Evolutionary conservation across 192 early-diverging fungal genomes (phyloP).

Genomic region (Backusella australiensis): DNA sequence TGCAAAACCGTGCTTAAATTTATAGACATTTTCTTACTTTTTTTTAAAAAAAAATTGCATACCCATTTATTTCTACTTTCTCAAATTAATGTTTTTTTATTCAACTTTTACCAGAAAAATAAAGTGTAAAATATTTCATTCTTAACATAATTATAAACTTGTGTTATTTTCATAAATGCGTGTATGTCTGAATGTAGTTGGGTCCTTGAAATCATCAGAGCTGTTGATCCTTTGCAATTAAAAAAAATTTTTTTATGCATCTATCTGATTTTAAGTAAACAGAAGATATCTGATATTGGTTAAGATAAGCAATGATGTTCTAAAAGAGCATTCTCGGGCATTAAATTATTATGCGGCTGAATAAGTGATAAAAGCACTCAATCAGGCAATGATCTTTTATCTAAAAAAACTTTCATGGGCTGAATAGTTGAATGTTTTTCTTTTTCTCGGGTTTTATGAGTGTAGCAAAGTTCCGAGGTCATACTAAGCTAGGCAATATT

Average conservation of each 20-base stretch:
- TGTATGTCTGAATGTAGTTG: neutral
- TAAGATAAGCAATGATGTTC: too few relatives aligned
- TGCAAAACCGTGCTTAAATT: constrained; percentile 40
- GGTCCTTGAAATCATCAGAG: neutral
- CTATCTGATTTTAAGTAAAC: neutral
- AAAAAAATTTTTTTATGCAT: neutral
- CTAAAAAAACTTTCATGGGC: too few relatives aligned
- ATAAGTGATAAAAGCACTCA: too few relatives aligned
- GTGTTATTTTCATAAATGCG: neutral
- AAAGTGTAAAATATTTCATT: constrained; percentile 3
- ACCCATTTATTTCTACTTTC: neutral
- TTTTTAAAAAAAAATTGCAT: neutral
- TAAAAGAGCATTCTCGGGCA: too few relatives aligned
- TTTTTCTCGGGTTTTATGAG: too few relatives aligned
- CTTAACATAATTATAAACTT: neutral
- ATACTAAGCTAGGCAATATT: too few relatives aligned
- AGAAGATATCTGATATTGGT: too few relatives aligned
- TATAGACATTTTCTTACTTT: neutral
- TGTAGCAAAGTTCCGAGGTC: too few relatives aligned
- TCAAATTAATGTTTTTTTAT: neutral
- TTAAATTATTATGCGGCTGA: too few relatives aligned
- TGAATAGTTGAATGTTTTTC: too few relatives aligned
- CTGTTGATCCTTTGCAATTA: too few relatives aligned
- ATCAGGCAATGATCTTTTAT: too few relatives aligned
- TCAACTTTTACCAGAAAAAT: neutral